A percentile compares a stretch with the other conserved stretches of the same genome.
These are phyloP conservation scores for Boletus patriciae DNA, from an alignment of 768 basidiomycete genomes.

Conservation along the genomic window DNA sequence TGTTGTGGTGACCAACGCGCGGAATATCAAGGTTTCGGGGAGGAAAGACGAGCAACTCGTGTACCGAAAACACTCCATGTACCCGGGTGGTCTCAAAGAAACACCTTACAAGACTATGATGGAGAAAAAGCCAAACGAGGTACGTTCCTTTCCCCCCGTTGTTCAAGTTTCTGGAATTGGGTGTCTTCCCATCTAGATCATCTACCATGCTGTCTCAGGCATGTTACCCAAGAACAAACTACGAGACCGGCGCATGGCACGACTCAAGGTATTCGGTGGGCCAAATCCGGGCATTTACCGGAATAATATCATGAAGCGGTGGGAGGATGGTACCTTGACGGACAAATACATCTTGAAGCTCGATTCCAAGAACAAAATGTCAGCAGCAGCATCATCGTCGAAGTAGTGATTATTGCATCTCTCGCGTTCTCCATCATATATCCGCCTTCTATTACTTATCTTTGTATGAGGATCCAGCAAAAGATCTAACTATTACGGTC, in stretches of 20 bases:
- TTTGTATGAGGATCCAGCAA: neutral
- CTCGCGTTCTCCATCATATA: neutral
- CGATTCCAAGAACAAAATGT: constrained; percentile 20
- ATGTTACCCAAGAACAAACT: constrained; percentile 99
- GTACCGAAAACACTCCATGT: constrained; percentile 90
- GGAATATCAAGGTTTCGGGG: constrained; percentile 82
- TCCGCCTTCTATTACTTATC: constrained; percentile 2
- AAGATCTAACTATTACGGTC: neutral
- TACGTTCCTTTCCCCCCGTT: constrained; percentile 37
- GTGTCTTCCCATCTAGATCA: constrained; percentile 58
- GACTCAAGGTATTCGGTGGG: constrained; percentile 86
- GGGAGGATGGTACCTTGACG: constrained; percentile 77
- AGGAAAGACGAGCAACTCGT: constrained; percentile 84
- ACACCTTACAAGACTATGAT: constrained; percentile 84
- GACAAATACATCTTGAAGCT: constrained; percentile 34
- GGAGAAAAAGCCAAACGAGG: constrained; percentile 85
- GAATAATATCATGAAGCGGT: constrained; percentile 75
- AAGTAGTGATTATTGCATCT: constrained; percentile 10
- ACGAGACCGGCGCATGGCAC: constrained; percentile 81
- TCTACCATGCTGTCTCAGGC: constrained; percentile 92
- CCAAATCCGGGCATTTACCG: constrained; percentile 75
- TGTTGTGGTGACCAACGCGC: constrained; percentile 90
- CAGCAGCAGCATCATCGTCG: constrained; percentile 2
- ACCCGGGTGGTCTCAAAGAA: constrained; percentile 90
- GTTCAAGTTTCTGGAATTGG: neutral